phyloP scores from a whole-genome alignment of 2,329 filamentous ascomycete genomes.

The Diaporthe sp. region DNA sequence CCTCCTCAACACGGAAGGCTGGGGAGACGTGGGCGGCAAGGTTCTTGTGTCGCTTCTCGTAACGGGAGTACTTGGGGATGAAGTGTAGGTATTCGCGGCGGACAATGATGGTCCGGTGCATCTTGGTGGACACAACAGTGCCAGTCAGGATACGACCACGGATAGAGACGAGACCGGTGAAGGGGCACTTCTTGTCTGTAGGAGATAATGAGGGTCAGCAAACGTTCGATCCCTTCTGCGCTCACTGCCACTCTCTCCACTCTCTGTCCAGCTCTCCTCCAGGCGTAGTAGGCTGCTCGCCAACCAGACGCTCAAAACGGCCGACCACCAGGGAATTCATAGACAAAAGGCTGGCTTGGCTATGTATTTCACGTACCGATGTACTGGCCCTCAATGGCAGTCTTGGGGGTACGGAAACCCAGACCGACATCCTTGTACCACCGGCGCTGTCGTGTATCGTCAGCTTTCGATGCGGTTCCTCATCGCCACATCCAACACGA shows the following conservation, averaged over 20 bases:
- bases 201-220: constrained; percentile 33
- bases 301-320: background rate
- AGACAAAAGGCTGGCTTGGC: background rate
- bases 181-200: constrained; percentile 99
- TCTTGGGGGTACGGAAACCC: constrained; percentile 98
- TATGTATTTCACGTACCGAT: constrained; percentile 80
- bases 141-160: constrained; percentile 99
- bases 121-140: constrained; percentile 99
- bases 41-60: constrained; percentile 99
- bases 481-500: background rate
- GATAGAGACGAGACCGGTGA: constrained; percentile 99
- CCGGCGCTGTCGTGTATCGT: constrained; percentile 33
- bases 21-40: constrained; percentile 98
- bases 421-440: constrained; percentile 99
- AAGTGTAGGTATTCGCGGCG: constrained; percentile 99
- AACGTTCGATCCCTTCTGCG: constrained; percentile 15
- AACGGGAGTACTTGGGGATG: constrained; percentile 99
- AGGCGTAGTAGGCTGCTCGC: background rate
- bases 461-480: constrained; percentile 17
- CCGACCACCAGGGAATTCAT: background rate
- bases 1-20: constrained; percentile 99
- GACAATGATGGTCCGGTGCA: constrained; percentile 99
- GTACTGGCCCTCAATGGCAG: constrained; percentile 98
- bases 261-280: background rate
- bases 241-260: background rate